Evolutionary conservation across 768 basidiomycete species (phyloP), one percentile per base, ranked within the genome.

Genomic region (Psilocybe cyanescens): DNA sequence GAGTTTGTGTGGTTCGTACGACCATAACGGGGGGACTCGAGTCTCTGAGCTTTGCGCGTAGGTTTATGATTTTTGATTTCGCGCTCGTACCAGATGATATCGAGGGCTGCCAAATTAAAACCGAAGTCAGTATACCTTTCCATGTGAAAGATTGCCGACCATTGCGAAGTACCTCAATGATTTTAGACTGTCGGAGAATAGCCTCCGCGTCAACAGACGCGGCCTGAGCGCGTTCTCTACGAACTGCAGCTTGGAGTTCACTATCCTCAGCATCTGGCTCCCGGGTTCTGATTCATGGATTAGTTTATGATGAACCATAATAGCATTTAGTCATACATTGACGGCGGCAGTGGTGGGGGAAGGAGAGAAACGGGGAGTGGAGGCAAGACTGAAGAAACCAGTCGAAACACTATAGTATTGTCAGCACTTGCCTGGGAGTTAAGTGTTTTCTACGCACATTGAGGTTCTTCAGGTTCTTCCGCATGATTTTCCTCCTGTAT

Each of bases 221-320:
- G 4, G 73, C 72, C 58, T 73, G 50, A 1, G 85, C 78, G 19
- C 71, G 77, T 56, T 67, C 67, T 62, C 68, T 70, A 51, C 86
- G 81, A 54, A 75, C 67, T 47, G 74, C 63, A n/a, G 85, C 85
- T 64, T 79, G 75, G 12, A 37, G 64, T 51, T 75, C 70, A 51
- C 68, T 76, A 63, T 87, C 86, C 65, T 87, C 86, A 4, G 66
- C 75, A 31, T 81, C 81, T 0, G 84, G 86, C 57, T 78, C 82
- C 45, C 74, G 76, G 24, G 77, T 78, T 64, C 84, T 86, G 55
- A n/a, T 9, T 19, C 9, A 33, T 55, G 4, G 9, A 57, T 59
- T 41, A 60, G 5, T 50, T 30, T 50, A 19, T 11, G 19, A n/a
- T 24, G 12, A 7, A n/a, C 24, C 14, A 24, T 12, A 28, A 14